Base-by-base conservation (phyloP, 768 basidiomycete genomes). In the Boletus bicolor region DNA sequence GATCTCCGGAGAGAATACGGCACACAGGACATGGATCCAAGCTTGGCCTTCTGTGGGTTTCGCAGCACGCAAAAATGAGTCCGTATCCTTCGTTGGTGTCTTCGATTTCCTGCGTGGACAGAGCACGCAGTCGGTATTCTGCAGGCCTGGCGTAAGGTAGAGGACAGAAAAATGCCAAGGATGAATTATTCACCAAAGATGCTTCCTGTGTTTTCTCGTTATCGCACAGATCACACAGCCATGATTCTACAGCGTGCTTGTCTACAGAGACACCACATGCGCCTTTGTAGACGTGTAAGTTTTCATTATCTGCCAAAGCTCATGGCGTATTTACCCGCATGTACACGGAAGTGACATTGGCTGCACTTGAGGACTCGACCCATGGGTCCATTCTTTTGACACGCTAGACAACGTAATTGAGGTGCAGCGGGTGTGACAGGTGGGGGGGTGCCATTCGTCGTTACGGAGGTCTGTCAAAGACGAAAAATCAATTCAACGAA, bases 1-100 rank as follows among this genome's bases (percentile, higher is more conserved):
- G n/a, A 94, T 74, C 64, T 98, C 95, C 4, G 87, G 87, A 30
- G 85, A 82, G 73, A 93, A 98, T 1, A 91, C 84, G 3, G 94
- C 83, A 74, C 96, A 98, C 4, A 97, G 73, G 34, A 94, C 78
- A 68, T 98, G 96, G 0, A 85, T 86, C 94, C 94, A 97, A 53
- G 89, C 87, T 69, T 92, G 88, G 10, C 92, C 91, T 75, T 97
- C 94, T 0, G 94, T 96, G 7, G 91, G 91, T 66, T 95, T 96
- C 67, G 83, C 85, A 41, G 85, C 83, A 53, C 91, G 80, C 54
- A 94, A 74, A 67, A 80, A 95, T 32, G 78, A 80, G 63, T 87
- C 83, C 5, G 82, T 63, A 5, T 82, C 74, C 39, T 82, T 80
- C 49, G 76, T 74, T 30, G 75, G 70, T 6, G 71, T 66, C 66